Evolutionary conservation across 2,329 filamentous ascomycete species (phyloP), one percentile per base, ranked within the genome.

Genomic region (Cercospora beticola): DNA sequence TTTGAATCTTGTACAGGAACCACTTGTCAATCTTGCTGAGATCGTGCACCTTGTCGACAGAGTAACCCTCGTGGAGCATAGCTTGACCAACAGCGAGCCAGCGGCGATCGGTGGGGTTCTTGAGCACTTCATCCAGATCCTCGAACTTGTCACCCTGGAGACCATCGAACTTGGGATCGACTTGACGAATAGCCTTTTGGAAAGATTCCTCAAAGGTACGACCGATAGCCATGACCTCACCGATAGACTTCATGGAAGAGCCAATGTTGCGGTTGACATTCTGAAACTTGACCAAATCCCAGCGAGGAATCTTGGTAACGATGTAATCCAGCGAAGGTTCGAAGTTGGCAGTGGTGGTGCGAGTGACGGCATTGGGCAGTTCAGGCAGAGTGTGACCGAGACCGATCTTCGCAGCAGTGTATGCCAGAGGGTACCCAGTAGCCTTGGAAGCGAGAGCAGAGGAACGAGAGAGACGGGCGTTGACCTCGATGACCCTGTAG

Each of bases 11-110:
- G 89, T 97, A 89, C 76, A 99, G 84, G 86, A 99, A 99, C 95
- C 95, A 98, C 83, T 97, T 97, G 85, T 98, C 95, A 77, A 99
- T 99, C 87, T 97, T 97, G 83, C 92, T 97, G 75, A 99, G 85
- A 6, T 97, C 93, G 79, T 98, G 93, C 16, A 99, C 86, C 80
- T 87, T 89, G 73, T 99, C 94, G 58, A 97, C 93, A 1, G 92
- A 89, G 85, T 99, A 99, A 81, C 91, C 91, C 83, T 97, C 93
- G 84, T 98, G 93, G 74, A 97, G 89, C 93, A 99, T 96, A 73
- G 95, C 95, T 83, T 98, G 94, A 57, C 95, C 94, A 78, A 99
- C 93, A 72, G 95, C 95, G 76, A 99, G 87, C 95, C 95, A 98
- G 81, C 95, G 90, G 76, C 95, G 92, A 81, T 99, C 95, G 23